Evolutionary conservation across 768 basidiomycete species (phyloP).

Genomic region (Tulasnella sp.): DNA sequence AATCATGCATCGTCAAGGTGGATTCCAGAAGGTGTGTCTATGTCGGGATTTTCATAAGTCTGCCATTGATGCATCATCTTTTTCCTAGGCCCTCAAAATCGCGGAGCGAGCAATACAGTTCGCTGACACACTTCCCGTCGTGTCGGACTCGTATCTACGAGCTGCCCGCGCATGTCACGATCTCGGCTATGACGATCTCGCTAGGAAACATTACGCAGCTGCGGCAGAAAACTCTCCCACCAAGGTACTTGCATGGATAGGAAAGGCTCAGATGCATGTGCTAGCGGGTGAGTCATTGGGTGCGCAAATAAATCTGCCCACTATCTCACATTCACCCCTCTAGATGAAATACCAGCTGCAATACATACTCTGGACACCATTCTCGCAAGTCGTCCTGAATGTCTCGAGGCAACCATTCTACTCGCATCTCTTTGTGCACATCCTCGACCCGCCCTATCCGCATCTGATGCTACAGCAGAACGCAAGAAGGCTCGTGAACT

Average conservation of each 20-base stretch:
- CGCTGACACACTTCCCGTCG: slow-evolving; percentile 71
- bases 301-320: background rate
- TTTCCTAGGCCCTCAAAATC: slow-evolving; percentile 64
- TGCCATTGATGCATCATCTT: background rate
- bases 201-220: slow-evolving; percentile 53
- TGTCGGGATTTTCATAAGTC: background rate
- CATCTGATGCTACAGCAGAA: slow-evolving; percentile 58
- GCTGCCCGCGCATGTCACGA: slow-evolving; percentile 72
- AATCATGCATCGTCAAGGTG: slow-evolving; percentile 59
- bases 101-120: slow-evolving; percentile 91
- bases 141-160: slow-evolving; percentile 76
- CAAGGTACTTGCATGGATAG: slow-evolving; percentile 66
- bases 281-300: slow-evolving; percentile 59
- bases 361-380: slow-evolving; percentile 75
- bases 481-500: slow-evolving; percentile 62
- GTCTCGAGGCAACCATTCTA: slow-evolving; percentile 72
- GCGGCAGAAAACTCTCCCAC: slow-evolving; percentile 59
- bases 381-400: slow-evolving; percentile 31
- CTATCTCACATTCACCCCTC: background rate
- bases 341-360: slow-evolving; percentile 73
- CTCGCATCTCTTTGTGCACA: slow-evolving; percentile 80
- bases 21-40: slow-evolving; percentile 40
- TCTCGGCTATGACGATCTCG: slow-evolving; percentile 47
- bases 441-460: slow-evolving; percentile 66
- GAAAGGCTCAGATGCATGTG: slow-evolving; percentile 77